Evolutionary conservation across 2,329 filamentous ascomycete genomes (phyloP).

Genomic region (Beauveria asiatica): DNA sequence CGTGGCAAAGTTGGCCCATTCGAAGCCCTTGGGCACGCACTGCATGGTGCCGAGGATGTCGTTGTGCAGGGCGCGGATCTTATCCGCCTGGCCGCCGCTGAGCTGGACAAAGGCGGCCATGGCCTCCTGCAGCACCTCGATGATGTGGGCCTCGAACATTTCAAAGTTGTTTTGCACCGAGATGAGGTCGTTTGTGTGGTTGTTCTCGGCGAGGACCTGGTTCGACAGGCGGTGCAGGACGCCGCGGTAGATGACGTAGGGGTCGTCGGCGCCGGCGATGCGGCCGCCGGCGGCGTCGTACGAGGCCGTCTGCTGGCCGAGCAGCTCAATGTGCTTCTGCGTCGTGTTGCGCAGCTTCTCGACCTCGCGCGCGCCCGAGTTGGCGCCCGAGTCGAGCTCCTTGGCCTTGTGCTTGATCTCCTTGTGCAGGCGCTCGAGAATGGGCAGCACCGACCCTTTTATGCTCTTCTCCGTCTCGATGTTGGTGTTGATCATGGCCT

Average conservation of each 20-base stretch:
- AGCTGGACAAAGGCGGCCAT: conserved; percentile 78
- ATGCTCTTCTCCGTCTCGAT: conserved; percentile 85
- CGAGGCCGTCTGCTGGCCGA: conserved; percentile 74
- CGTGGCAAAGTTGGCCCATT: conserved; percentile 78
- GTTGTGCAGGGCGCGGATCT: conserved; percentile 68
- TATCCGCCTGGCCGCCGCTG: conserved; percentile 71
- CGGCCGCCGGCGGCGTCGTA: conserved; percentile 70
- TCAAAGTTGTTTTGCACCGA: conserved; percentile 86
- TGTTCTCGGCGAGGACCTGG: conserved; percentile 93
- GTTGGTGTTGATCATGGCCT: conserved; percentile 83
- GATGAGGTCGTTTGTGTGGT: conserved; percentile 84
- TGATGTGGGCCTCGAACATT: conserved; percentile 76
- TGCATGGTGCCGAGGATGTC: conserved; percentile 75
- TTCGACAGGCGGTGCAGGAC: conserved; percentile 78
- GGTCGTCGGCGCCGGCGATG: conserved; percentile 66
- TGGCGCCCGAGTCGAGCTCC: conserved; percentile 72
- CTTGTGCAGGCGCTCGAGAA: conserved; percentile 83
- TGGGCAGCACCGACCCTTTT: conserved; percentile 76
- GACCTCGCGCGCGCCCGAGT: conserved; percentile 81
- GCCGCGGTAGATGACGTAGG: conserved; percentile 77
- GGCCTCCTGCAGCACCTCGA: conserved; percentile 73
- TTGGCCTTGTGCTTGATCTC: conserved; percentile 97
- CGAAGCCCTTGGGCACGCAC: conserved; percentile 73
- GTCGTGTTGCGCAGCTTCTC: conserved; percentile 79
- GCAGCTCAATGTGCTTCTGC: conserved; percentile 92